These are phyloP conservation scores for Neurospora hispaniola DNA, from an alignment of 495 filamentous ascomycete genomes.

Conservation along the genomic window DNA sequence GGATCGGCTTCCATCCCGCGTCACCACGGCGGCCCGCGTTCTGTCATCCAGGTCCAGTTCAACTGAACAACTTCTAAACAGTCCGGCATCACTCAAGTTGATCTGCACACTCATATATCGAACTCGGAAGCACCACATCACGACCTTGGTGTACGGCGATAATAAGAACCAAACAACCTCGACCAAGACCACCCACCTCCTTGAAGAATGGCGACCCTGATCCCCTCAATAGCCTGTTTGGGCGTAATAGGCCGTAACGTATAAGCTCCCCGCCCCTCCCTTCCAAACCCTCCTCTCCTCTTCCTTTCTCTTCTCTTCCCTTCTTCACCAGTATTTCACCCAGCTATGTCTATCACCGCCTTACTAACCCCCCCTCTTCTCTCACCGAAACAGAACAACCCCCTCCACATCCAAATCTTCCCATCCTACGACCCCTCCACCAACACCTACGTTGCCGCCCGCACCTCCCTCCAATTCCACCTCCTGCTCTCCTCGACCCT, in stretches of 20 bases:
- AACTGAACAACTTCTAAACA: not conserved
- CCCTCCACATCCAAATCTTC: conserved; percentile 86
- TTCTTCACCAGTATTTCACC: not conserved
- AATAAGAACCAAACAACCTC: not conserved
- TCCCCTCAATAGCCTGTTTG: conserved; percentile 78
- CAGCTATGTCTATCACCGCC: not conserved
- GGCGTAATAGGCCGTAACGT: conserved; percentile 87
- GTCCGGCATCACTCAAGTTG: not conserved
- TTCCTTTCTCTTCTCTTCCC: not conserved
- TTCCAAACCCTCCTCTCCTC: not conserved
- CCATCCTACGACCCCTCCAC: conserved; percentile 48
- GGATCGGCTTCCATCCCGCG: not conserved
- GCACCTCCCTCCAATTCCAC: conserved; percentile 69
- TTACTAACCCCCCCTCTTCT: conserved; percentile 6
- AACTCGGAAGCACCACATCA: not conserved
- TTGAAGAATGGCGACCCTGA: conserved; percentile 32
- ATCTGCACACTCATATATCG: not conserved
- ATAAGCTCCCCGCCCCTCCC: conserved; percentile 14
- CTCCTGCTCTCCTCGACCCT: conserved; percentile 84
- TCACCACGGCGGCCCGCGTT: not conserved
- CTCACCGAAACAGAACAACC: conserved; percentile 86
- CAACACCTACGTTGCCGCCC: conserved; percentile 36
- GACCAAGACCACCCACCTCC: not conserved
- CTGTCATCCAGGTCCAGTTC: not conserved
- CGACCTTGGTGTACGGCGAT: not conserved